These are phyloP conservation scores for Phytophthora tentaculata DNA, from an alignment of 352 stramenopile species.

Conservation along the genomic window DNA sequence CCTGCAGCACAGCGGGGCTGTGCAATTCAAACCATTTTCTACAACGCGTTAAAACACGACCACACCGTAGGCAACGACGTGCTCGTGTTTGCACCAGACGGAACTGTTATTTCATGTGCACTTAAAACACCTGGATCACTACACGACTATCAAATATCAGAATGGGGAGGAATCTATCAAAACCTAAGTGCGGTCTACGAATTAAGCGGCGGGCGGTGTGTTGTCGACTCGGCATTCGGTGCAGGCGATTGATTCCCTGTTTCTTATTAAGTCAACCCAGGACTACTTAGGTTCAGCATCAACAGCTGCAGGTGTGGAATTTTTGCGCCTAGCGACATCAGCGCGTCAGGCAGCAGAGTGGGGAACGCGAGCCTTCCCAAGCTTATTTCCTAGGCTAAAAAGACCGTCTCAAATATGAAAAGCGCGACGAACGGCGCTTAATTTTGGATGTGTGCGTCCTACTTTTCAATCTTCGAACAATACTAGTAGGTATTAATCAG, in stretches of 20 bases:
- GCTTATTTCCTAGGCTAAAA: background rate
- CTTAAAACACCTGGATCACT: background rate
- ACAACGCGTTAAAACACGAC: background rate
- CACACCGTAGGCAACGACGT: too few species aligned
- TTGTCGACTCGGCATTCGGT: too few species aligned
- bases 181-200: background rate
- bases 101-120: background rate
- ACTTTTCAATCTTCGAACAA: conserved; percentile 1
- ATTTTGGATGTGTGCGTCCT: background rate
- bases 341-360: too few species aligned
- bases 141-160: background rate
- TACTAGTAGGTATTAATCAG: conserved; percentile 20
- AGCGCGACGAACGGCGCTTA: background rate
- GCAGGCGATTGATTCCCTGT: too few species aligned
- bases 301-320: too few species aligned
- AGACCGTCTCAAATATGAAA: background rate
- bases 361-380: too few species aligned
- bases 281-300: too few species aligned
- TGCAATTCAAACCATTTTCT: background rate
- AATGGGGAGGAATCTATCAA: background rate
- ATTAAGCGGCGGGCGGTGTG: background rate
- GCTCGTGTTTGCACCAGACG: background rate
- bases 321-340: too few species aligned
- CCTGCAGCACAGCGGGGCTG: background rate
- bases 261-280: too few species aligned